Base-by-base conservation (phyloP, 192 early-diverging fungal genomes). In the Backusella australiensis region DNA sequence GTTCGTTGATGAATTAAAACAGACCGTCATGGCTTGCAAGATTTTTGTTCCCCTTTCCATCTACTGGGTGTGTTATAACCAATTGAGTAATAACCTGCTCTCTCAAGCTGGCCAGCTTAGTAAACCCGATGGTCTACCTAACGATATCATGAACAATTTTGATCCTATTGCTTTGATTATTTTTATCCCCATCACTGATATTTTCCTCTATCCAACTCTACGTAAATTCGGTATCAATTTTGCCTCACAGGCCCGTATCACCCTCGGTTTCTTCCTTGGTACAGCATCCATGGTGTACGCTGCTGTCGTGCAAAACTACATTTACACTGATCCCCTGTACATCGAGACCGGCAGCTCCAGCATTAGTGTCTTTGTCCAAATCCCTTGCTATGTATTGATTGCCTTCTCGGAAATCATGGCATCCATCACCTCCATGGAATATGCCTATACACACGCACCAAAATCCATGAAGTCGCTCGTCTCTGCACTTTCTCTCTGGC, bases 371-470 rank as follows among this genome's bases (percentile, higher is more conserved):
- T 86, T 77, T 12, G 66, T 88, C 4, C 90, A 91, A 73, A 80
- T 89, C 23, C 90, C 90, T 17, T 80, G 79, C 12, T 91, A 91
- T 73, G 52, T 87, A 6, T 77, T 91, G 8, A 80, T 91, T 32
- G 89, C 89, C 4, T 81, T 89, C 17, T 77, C 86, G 5, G 88
- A 91, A 77, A 86, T 90, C 67, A 86, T 91, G 73, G 88, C 89
- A 12, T 89, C 86, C 21, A 85, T 90, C 52, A 90, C 90, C 4
- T 88, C 88, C n/a, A 86, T 91, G 68, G 90, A 91, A 83, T 91
- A 87, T 67, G 88, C 90, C 9, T 91, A 86, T 80, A 88, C 84
- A 66, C 82, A 84, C 29, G 90, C 90, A 21, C 90, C 90, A 19
- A 84, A 85, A 71, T 80, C 77, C 15, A 90, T 90, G 89, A 90